Conservation (phyloP, 2,329 filamentous ascomycete species). For the Fonsecaea pedrosoi region DNA sequence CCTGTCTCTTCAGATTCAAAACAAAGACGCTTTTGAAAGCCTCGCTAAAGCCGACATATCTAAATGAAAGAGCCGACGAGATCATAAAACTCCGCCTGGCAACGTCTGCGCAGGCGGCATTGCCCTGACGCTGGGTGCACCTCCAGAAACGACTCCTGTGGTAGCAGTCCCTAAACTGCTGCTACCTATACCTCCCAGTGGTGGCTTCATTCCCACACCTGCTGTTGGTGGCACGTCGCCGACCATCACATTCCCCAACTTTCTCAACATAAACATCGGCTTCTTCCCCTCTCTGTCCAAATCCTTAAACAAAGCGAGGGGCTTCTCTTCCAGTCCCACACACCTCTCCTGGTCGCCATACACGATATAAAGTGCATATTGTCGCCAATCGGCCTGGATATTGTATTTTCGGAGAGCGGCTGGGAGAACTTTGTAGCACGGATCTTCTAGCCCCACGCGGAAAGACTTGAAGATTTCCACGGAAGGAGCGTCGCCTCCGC, state of each 20-base stretch:
- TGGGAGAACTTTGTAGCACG: slow-evolving; percentile 94
- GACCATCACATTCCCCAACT: slow-evolving; percentile 55
- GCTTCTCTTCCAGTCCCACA: slow-evolving; percentile 88
- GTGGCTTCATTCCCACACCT: slow-evolving; percentile 28
- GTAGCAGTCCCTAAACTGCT: slow-evolving; percentile 11
- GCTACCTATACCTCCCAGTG: slow-evolving; percentile 13
- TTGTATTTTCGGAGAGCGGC: slow-evolving; percentile 97
- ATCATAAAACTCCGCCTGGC: slow-evolving; percentile 34
- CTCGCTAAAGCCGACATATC: not conserved
- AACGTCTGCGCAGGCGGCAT: slow-evolving; percentile 27
- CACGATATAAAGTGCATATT: slow-evolving; percentile 97
- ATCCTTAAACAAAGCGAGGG: slow-evolving; percentile 95
- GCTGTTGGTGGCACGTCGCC: slow-evolving; percentile 28
- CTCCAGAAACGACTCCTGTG: slow-evolving; percentile 14
- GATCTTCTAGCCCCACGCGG: slow-evolving; percentile 96
- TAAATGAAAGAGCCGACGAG: slow-evolving; percentile 4
- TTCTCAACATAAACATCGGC: slow-evolving; percentile 97
- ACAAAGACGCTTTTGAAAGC: not conserved
- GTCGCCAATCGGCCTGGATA: slow-evolving; percentile 95
- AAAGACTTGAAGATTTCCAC: slow-evolving; percentile 99
- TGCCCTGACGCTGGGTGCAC: slow-evolving; percentile 26
- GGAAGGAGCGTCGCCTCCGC: slow-evolving; percentile 46
- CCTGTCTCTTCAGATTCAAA: not conserved
- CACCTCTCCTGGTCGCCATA: slow-evolving; percentile 98
- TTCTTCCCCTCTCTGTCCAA: slow-evolving; percentile 96